These are phyloP conservation scores for Hemerocallis citrina DNA, from an alignment of 106 monocot species.

Conservation along the genomic window DNA sequence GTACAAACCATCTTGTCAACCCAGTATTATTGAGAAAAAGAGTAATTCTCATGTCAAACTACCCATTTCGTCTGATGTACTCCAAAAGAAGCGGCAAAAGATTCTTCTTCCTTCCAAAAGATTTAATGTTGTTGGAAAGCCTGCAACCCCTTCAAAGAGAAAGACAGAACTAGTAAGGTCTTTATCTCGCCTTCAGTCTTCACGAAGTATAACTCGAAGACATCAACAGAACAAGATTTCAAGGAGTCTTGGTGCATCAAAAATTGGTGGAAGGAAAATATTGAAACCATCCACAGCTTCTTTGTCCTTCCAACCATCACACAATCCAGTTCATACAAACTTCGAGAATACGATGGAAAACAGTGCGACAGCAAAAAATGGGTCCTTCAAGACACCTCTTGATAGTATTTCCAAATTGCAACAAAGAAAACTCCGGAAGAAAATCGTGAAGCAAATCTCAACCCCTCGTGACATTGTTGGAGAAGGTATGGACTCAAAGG, in stretches of 20 bases:
- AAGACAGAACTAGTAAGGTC: background rate
- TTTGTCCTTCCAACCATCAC: background rate
- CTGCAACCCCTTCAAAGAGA: slow-evolving; percentile 7
- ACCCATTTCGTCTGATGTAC: background rate
- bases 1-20: background rate
- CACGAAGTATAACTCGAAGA: background rate
- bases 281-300: background rate
- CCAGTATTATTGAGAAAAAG: slow-evolving; percentile 1
- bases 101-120: background rate
- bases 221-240: slow-evolving; percentile 5
- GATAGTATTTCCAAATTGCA: background rate
- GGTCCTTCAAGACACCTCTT: no score
- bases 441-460: background rate
- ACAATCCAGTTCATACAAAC: no score
- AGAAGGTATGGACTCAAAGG: background rate
- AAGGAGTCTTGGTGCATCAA: background rate
- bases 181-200: background rate
- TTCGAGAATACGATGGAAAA: no score
- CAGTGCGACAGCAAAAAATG: no score
- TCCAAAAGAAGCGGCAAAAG: slow-evolving; percentile 9
- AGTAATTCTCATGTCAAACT: background rate
- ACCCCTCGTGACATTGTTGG: background rate
- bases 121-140: slow-evolving; percentile 8
- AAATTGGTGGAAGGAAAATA: slow-evolving; percentile 9
- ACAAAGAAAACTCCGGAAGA: slow-evolving; percentile 1